Percentiles rank a stretch among this genome's conserved stretches.
These are phyloP conservation scores for Patellifolia procumbens DNA, from an alignment of 179 eudicot genomes.

Conservation along the genomic window DNA sequence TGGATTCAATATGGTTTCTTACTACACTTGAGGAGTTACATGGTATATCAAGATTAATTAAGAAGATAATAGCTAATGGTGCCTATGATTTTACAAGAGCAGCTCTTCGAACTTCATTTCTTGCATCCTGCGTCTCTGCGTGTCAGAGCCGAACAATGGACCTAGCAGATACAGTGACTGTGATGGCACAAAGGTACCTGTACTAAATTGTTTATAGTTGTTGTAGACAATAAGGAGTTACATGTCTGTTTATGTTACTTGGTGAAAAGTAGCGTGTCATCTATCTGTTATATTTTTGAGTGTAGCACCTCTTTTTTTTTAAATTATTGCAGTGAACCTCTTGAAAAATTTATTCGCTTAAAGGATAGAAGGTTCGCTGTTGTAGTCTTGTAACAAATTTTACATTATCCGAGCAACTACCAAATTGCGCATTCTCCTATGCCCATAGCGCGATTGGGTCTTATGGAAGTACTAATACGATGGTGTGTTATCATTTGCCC, in stretches of 20 bases:
- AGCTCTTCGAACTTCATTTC: slow-evolving; percentile 91
- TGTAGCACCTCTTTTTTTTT: neutral
- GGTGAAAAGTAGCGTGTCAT: neutral
- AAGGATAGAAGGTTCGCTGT: neutral
- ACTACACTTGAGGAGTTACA: slow-evolving; percentile 65
- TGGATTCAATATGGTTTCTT: slow-evolving; percentile 94
- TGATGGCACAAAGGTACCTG: slow-evolving; percentile 87
- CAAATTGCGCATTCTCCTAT: neutral
- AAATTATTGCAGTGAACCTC: neutral
- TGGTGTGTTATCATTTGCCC: neutral
- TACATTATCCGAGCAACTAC: neutral
- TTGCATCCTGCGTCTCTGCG: slow-evolving; percentile 96
- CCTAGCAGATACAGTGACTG: slow-evolving; percentile 84
- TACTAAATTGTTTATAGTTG: neutral
- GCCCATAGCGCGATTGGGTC: neutral
- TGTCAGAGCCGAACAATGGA: slow-evolving; percentile 94
- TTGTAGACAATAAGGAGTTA: neutral
- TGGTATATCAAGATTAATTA: slow-evolving; percentile 70
- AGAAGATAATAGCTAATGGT: slow-evolving; percentile 66
- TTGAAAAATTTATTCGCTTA: neutral
- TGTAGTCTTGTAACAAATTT: neutral
- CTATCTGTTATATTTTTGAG: neutral
- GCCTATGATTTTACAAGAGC: slow-evolving; percentile 97
- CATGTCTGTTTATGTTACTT: neutral
- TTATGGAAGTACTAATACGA: neutral